These are phyloP conservation scores for Trametes coccinea DNA, from an alignment of 768 basidiomycete species.

Conservation along the genomic window DNA sequence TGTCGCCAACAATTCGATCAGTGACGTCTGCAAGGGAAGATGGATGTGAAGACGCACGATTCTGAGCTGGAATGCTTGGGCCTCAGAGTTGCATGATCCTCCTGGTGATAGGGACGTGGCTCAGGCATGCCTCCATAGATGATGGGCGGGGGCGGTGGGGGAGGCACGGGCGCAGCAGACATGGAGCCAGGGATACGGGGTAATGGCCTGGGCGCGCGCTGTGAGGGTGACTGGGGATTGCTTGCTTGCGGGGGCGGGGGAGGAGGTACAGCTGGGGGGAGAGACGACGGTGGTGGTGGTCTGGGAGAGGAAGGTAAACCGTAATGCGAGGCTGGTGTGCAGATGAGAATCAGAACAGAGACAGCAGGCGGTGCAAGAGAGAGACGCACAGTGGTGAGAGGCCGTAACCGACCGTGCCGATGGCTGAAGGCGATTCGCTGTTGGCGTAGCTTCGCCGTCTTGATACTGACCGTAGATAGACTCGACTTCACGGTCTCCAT, in stretches of 20 bases:
- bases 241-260: background rate
- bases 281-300: constrained; percentile 21
- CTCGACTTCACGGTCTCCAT: constrained; percentile 28
- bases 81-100: constrained; percentile 9
- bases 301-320: constrained; percentile 28
- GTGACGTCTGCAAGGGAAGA: background rate
- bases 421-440: constrained; percentile 18
- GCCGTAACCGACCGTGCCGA: constrained; percentile 19
- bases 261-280: constrained; percentile 9
- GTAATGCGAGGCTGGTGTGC: constrained; percentile 11
- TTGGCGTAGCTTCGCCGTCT: constrained; percentile 29
- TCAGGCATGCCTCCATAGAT: constrained; percentile 23
- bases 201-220: constrained; percentile 28
- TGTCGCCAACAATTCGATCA: background rate
- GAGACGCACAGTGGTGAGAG: constrained; percentile 17
- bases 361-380: constrained; percentile 18
- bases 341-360: constrained; percentile 14
- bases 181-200: constrained; percentile 29
- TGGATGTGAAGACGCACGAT: constrained; percentile 19
- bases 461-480: constrained; percentile 27
- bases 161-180: constrained; percentile 19
- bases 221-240: constrained; percentile 27
- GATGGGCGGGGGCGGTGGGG: constrained; percentile 23
- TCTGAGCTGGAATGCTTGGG: constrained; percentile 25
- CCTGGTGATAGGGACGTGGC: constrained; percentile 19